A percentile compares a stretch with the other conserved stretches of the same genome.
These are phyloP conservation scores for Pisolithus marmoratus DNA, from an alignment of 768 basidiomycete species.

Conservation along the genomic window DNA sequence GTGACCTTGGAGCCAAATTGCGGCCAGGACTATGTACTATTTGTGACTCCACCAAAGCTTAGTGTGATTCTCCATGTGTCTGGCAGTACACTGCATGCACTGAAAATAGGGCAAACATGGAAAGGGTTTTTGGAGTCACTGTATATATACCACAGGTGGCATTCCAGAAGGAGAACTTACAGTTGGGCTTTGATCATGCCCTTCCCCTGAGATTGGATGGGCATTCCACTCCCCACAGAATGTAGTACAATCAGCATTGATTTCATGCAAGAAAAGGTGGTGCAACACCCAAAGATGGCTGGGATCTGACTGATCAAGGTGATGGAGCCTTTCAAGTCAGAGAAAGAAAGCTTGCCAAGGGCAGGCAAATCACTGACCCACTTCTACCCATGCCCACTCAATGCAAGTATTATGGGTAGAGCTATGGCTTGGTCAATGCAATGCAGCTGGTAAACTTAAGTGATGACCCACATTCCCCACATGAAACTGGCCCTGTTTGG, in stretches of 20 bases:
- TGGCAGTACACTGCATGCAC: no score
- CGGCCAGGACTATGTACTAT: no score
- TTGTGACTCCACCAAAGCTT: no score
- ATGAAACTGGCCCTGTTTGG: slow-evolving; percentile 25
- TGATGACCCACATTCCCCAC: slow-evolving; percentile 16
- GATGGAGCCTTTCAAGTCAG: slow-evolving; percentile 8
- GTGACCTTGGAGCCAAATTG: no score
- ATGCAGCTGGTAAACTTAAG: not conserved
- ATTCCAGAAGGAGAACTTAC: slow-evolving; percentile 7
- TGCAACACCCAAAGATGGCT: no score
- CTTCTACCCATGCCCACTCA: slow-evolving; percentile 23
- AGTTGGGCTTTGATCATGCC: slow-evolving; percentile 9
- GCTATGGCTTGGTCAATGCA: slow-evolving; percentile 3
- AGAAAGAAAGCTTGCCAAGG: slow-evolving; percentile 21
- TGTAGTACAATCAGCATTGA: slow-evolving; percentile 11
- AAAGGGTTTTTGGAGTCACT: no score
- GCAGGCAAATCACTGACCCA: slow-evolving; percentile 16
- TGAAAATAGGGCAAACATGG: no score
- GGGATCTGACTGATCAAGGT: no score
- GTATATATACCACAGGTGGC: no score
- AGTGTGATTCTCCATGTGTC: no score
- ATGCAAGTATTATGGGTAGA: slow-evolving; percentile 22
- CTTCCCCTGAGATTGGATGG: slow-evolving; percentile 11
- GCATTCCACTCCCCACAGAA: slow-evolving; percentile 15
- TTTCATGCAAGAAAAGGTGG: slow-evolving; percentile 8